phyloP scores from a whole-genome alignment of 1,284 basidiomycete species.

The Sanghuangporus baumii region DNA sequence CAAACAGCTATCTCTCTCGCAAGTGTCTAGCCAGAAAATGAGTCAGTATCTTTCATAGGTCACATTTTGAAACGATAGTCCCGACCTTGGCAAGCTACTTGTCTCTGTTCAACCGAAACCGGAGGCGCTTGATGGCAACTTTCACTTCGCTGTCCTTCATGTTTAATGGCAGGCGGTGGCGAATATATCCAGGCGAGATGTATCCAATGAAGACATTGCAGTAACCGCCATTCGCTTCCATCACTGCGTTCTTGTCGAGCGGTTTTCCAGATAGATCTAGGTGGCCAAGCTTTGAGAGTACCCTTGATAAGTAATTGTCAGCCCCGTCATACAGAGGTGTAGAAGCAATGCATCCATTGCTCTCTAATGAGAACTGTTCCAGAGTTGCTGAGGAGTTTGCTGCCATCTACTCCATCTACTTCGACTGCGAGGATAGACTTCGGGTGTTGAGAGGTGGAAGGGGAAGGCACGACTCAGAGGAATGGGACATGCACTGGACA shows the following conservation, averaged over 20 bases:
- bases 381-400: not conserved
- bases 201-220: not conserved
- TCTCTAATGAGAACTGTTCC: not conserved
- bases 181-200: not conserved
- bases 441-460: too few species aligned
- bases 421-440: not conserved
- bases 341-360: not conserved
- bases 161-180: not conserved
- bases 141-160: not conserved
- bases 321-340: not conserved
- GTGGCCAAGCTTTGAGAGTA: not conserved
- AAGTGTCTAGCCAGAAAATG: not conserved
- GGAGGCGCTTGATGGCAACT: slow-evolving; percentile 6
- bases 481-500: too few species aligned
- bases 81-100: not conserved
- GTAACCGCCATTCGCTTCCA: not conserved
- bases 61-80: not conserved
- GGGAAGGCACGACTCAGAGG: too few species aligned
- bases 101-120: not conserved
- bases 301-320: not conserved
- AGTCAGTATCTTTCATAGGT: not conserved
- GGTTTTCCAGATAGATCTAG: not conserved
- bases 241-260: not conserved
- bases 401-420: not conserved
- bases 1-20: not conserved